Percentiles rank a stretch among this genome's conserved stretches.
Conservation (phyloP, 768 basidiomycete species). For the Aureoboletus auriporus region DNA sequence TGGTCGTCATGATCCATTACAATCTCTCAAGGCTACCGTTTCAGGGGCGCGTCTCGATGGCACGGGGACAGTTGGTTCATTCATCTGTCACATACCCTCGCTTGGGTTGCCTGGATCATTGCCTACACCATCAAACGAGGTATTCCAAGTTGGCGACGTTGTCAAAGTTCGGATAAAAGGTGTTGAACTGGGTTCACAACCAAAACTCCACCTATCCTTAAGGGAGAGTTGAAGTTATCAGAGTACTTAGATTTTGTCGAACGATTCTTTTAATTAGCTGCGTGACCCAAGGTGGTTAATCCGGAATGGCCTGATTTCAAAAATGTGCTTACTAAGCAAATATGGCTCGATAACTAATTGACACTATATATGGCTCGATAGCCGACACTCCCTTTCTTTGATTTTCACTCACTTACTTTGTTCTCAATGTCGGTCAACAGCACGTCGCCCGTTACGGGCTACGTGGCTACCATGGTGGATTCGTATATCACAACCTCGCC, state of each 20-base stretch:
- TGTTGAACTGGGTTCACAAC: conserved; percentile 29
- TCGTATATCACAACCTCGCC: conserved; percentile 22
- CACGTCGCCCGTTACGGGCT: conserved; percentile 22
- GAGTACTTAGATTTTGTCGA: too few relatives aligned
- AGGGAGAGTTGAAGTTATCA: conserved; percentile 1
- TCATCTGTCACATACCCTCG: conserved; percentile 22
- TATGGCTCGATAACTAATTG: too few relatives aligned
- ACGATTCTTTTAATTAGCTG: too few relatives aligned
- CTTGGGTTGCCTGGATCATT: conserved; percentile 23
- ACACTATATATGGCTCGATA: not conserved
- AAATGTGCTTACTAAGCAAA: too few relatives aligned
- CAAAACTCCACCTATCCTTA: conserved; percentile 20
- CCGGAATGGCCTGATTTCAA: conserved; percentile 16
- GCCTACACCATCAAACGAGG: conserved; percentile 3
- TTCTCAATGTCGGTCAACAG: conserved; percentile 25
- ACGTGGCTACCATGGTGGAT: conserved; percentile 18
- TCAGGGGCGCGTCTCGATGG: conserved; percentile 17
- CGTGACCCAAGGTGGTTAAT: too few relatives aligned
- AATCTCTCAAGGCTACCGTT: conserved; percentile 24
- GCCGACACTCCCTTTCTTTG: not conserved
- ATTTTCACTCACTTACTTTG: not conserved
- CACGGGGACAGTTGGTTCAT: conserved; percentile 5
- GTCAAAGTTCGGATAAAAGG: conserved; percentile 24
- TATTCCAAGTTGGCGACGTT: conserved; percentile 23
- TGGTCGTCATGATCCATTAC: conserved; percentile 26